Base-by-base conservation (phyloP, 805 yeast genomes). In the Schizosaccharomyces osmophilus region DNA sequence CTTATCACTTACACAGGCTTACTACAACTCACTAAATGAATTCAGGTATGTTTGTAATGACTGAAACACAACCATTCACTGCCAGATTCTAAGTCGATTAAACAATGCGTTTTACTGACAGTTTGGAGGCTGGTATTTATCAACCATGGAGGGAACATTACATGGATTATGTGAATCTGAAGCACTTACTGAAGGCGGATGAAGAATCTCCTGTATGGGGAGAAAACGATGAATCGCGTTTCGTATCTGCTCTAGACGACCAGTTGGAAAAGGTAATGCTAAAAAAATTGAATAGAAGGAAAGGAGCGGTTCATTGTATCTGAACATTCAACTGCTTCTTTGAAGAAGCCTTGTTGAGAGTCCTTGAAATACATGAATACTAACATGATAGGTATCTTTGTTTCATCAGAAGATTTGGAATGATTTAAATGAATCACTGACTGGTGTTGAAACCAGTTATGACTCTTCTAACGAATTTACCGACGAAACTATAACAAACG, bases 131-230 rank as follows among this genome's bases (percentile, higher is more conserved):
- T 65, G 97, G 89, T 70, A 80, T 81, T 43, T 87, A 85, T 72
- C 81, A 82, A 58, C 95, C 97, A 1, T 90, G 98, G 98, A 84
- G 80, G 70, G 79, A 84, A 75, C 93, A 93, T 73, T 93, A 93
- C 71, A 83, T 90, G 67, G 79, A 87, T 61, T 90, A 90, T 69
- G 97, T 90, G 73, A 95, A 87, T 69, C 78, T 90, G 70, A 90
- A 90, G 73, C 81, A 83, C 66, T 84, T 82, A 65, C 74, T 93
- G 69, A 84, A 87, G 68, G 80, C 81, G 48, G 63, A 61, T 58
- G 64, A 64, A 59, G 64, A 63, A 58, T 60, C 64, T 71, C 73
- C 63, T 66, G 63, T 71, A 32, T 93, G 98, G 98, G 75, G 81
- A 61, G 82, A 84, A 66, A 79, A 78, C 39, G 75, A 83, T 62